Evolutionary conservation across 202 grass and related monocot species (phyloP).

Genomic region (Setaria viridis): DNA sequence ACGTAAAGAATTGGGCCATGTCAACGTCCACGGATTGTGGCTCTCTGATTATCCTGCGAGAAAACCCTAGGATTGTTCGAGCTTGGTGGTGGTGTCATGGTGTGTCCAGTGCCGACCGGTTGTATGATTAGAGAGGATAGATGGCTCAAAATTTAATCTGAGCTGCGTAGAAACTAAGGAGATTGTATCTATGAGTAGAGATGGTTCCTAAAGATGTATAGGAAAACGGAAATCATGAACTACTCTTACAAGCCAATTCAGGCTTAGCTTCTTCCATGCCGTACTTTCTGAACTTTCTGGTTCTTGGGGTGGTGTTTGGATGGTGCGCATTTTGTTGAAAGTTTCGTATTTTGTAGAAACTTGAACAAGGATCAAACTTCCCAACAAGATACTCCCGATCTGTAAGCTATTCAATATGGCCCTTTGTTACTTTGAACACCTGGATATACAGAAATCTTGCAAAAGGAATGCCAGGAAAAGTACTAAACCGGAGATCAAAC

Average conservation of each 20-base stretch:
- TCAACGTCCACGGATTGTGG: not conserved
- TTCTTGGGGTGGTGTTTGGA: not conserved
- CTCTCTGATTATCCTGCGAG: not conserved
- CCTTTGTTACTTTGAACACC: not conserved
- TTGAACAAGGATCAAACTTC: not conserved
- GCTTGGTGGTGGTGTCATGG: not conserved
- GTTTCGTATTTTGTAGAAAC: not conserved
- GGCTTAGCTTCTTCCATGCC: not conserved
- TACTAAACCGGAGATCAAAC: not conserved
- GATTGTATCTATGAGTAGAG: slow-evolving; percentile 23
- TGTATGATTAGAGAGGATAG: slow-evolving; percentile 8
- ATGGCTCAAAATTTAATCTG: slow-evolving; percentile 16
- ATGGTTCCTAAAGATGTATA: slow-evolving; percentile 15
- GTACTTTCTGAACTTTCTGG: not conserved
- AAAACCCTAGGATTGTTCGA: slow-evolving; percentile 10
- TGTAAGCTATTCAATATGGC: no score
- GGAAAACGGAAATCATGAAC: slow-evolving; percentile 15
- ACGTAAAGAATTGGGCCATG: not conserved
- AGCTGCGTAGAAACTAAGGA: not conserved
- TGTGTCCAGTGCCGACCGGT: not conserved
- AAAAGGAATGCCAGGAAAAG: not conserved
- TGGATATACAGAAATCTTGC: not conserved
- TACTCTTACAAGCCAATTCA: slow-evolving; percentile 5
- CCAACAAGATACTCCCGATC: not conserved
- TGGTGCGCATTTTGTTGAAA: not conserved